Evolutionary conservation across 345 rosid species (phyloP).

Genomic region (Euphorbia tirucalli): DNA sequence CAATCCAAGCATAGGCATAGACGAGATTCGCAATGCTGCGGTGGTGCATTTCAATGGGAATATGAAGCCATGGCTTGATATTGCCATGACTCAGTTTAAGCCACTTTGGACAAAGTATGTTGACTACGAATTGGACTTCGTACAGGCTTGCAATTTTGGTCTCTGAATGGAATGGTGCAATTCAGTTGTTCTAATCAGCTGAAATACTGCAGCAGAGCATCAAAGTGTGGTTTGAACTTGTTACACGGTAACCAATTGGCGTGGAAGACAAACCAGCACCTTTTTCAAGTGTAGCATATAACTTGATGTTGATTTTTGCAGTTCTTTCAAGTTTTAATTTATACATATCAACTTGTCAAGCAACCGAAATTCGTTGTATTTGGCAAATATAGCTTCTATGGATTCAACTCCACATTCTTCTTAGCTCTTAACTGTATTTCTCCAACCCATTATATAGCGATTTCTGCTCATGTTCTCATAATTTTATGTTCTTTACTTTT

Average conservation of each 20-base stretch:
- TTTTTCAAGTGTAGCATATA: slow-evolving; percentile 14
- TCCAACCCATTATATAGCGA: neutral
- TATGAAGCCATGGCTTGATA: slow-evolving; percentile 98
- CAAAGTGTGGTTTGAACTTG: neutral
- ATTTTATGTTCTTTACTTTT: neutral
- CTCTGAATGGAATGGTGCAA: slow-evolving; percentile 27
- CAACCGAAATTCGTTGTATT: slow-evolving; percentile 12
- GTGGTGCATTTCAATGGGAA: slow-evolving; percentile 96
- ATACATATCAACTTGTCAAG: slow-evolving; percentile 14
- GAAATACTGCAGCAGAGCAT: slow-evolving; percentile 1
- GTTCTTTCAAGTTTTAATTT: neutral
- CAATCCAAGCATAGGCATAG: slow-evolving; percentile 91
- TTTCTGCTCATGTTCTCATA: neutral
- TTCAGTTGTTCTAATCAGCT: neutral
- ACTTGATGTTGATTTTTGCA: neutral
- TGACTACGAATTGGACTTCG: slow-evolving; percentile 78
- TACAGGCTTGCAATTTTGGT: slow-evolving; percentile 95
- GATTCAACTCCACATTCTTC: neutral
- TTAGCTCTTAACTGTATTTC: neutral
- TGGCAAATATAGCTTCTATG: slow-evolving; percentile 7
- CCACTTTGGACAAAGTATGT: slow-evolving; percentile 89
- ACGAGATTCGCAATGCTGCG: slow-evolving; percentile 85
- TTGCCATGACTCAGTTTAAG: slow-evolving; percentile 91
- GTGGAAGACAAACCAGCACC: neutral
- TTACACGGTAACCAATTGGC: slow-evolving; percentile 2